A percentile compares a stretch with the other conserved stretches of the same genome.
These are phyloP conservation scores for Polytrichum formosum DNA, from an alignment of 225 moss, liverwort and hornwort genomes.

Conservation along the genomic window DNA sequence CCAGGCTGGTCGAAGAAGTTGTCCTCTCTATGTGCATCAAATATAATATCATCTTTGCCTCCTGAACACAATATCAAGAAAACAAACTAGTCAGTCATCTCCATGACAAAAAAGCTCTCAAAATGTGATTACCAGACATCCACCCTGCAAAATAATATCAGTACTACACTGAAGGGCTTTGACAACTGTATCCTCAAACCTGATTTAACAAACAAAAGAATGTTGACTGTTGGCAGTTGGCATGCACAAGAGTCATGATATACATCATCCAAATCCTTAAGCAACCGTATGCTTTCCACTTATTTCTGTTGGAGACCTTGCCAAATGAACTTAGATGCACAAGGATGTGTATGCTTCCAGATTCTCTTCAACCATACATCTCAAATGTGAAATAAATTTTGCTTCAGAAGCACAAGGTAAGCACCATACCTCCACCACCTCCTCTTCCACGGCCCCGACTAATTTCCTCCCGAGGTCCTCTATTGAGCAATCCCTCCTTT, in stretches of 20 bases:
- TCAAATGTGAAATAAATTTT: background rate
- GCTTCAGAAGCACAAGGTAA: background rate
- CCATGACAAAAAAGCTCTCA: background rate
- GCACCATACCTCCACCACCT: slow-evolving; percentile 62
- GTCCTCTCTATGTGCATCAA: slow-evolving; percentile 88
- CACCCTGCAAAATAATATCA: slow-evolving; percentile 1
- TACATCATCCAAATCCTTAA: too few relatives aligned
- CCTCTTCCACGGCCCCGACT: slow-evolving; percentile 83
- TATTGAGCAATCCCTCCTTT: slow-evolving; percentile 57
- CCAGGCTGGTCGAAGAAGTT: slow-evolving; percentile 87
- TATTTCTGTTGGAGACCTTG: too few relatives aligned
- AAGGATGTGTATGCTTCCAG: too few relatives aligned
- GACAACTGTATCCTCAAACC: too few relatives aligned
- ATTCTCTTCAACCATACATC: background rate
- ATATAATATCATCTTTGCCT: slow-evolving; percentile 71
- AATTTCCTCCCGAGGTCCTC: slow-evolving; percentile 67
- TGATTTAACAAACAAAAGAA: too few relatives aligned
- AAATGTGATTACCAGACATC: background rate
- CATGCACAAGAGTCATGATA: too few relatives aligned
- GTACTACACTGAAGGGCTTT: too few relatives aligned
- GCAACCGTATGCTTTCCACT: too few relatives aligned
- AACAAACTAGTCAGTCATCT: too few relatives aligned
- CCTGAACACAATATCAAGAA: slow-evolving; percentile 7
- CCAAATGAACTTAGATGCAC: too few relatives aligned
- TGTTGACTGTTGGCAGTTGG: too few relatives aligned